phyloP scores from a whole-genome alignment of 2,329 filamentous ascomycete species.

The Aspergillus pseudotamarii region DNA sequence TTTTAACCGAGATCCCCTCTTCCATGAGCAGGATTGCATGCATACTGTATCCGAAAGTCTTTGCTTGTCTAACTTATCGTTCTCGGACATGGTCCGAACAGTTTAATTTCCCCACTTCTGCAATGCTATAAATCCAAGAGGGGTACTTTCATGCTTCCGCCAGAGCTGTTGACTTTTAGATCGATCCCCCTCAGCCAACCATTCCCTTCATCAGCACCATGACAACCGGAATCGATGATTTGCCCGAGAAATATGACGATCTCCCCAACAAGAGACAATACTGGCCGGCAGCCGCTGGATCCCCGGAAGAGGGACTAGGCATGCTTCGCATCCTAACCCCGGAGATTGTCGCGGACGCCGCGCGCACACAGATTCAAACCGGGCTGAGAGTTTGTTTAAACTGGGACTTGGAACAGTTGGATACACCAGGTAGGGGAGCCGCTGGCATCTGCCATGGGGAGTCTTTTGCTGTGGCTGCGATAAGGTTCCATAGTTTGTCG shows the following conservation, averaged over 20 bases:
- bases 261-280: constrained; percentile 54
- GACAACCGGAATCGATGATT: constrained; percentile 20
- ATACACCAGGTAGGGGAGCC: constrained; percentile 37
- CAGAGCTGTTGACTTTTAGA: background rate
- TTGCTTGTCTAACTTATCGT: background rate
- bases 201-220: constrained; percentile 17
- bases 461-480: no score
- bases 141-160: background rate
- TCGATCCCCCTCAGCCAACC: background rate
- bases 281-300: constrained; percentile 51
- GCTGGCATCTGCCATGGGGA: no score
- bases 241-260: constrained; percentile 40
- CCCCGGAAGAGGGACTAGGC: constrained; percentile 57
- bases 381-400: constrained; percentile 58
- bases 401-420: constrained; percentile 60
- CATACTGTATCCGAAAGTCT: background rate
- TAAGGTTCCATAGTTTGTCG: no score
- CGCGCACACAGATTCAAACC: constrained; percentile 55
- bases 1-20: background rate
- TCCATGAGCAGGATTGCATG: no score
- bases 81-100: constrained; percentile 14
- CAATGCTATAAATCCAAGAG: background rate
- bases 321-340: constrained; percentile 57
- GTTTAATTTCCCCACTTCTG: constrained; percentile 8
- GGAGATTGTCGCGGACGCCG: constrained; percentile 54